Percentiles rank a stretch among this genome's conserved stretches.
Evolutionary conservation across 495 filamentous ascomycete species (phyloP).

Genomic region (Daldinia caldariorum): DNA sequence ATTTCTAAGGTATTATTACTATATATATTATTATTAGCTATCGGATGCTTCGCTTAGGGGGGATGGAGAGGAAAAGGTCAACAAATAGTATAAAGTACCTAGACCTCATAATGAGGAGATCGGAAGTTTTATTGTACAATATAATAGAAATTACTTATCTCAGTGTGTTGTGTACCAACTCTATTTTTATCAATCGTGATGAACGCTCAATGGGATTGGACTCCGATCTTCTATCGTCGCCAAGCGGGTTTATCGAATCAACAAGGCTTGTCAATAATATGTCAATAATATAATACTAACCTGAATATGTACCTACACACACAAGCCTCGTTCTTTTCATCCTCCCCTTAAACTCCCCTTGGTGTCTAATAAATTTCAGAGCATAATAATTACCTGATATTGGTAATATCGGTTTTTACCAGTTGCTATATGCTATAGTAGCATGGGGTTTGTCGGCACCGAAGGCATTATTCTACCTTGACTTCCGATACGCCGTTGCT

Average conservation of each 20-base stretch:
- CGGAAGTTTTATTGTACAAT: constrained; percentile 5
- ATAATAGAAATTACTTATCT: constrained; percentile 28
- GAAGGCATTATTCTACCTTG: constrained; percentile 33
- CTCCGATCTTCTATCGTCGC: constrained; percentile 14
- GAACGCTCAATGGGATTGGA: constrained; percentile 15
- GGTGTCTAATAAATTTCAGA: constrained; percentile 1
- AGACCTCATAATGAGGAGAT: background rate
- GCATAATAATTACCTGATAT: background rate
- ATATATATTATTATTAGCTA: background rate
- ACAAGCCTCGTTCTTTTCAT: background rate
- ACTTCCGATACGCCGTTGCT: constrained; percentile 21
- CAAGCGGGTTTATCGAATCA: constrained; percentile 14
- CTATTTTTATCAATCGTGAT: constrained; percentile 12
- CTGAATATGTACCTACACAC: background rate
- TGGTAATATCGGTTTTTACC: background rate
- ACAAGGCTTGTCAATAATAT: constrained; percentile 2
- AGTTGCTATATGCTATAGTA: background rate
- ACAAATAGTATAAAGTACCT: constrained; percentile 2
- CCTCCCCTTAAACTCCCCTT: background rate
- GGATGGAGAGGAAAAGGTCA: constrained; percentile 3
- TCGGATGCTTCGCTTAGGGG: constrained; percentile 8
- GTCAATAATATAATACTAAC: background rate
- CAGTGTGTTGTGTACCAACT: constrained; percentile 9
- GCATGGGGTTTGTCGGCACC: constrained; percentile 17
- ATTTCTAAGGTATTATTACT: constrained; percentile 7